These are phyloP conservation scores for Suillus brevipes DNA, from an alignment of 768 basidiomycete genomes.

Conservation along the genomic window DNA sequence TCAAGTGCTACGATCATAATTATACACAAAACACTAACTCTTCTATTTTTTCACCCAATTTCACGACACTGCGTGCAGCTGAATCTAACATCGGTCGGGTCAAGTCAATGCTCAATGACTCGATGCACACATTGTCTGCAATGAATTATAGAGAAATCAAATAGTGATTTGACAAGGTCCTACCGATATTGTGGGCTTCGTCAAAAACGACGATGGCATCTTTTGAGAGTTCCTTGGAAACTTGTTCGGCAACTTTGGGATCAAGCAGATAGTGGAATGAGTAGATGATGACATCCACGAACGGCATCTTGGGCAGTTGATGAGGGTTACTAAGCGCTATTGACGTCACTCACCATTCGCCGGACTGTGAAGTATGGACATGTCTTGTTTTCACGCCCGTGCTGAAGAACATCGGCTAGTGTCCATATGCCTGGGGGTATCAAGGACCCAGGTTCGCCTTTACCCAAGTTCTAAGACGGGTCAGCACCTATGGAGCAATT, in stretches of 20 bases:
- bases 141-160: constrained; percentile 8
- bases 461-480: constrained; percentile 68
- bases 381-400: constrained; percentile 80
- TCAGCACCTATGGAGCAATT: constrained; percentile 8
- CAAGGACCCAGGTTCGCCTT: constrained; percentile 76
- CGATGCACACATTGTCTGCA: constrained; percentile 96
- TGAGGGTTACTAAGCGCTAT: constrained; percentile 6
- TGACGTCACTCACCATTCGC: constrained; percentile 71
- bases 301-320: constrained; percentile 72
- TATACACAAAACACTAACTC: constrained; percentile 57
- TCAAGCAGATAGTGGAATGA: constrained; percentile 99
- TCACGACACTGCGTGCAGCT: constrained; percentile 83
- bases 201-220: constrained; percentile 99
- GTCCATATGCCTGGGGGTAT: constrained; percentile 92
- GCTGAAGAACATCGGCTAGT: constrained; percentile 86
- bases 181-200: constrained; percentile 98
- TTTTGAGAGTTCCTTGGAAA: constrained; percentile 96
- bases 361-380: constrained; percentile 98
- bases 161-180: background rate
- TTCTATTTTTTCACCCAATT: constrained; percentile 88
- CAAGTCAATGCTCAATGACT: constrained; percentile 95
- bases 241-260: constrained; percentile 98
- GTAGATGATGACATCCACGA: constrained; percentile 95
- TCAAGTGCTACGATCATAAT: background rate
- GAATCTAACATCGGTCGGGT: constrained; percentile 98